Conservation (phyloP, 1,139 yeast genomes). For the Debaryomyces subglobosus region DNA sequence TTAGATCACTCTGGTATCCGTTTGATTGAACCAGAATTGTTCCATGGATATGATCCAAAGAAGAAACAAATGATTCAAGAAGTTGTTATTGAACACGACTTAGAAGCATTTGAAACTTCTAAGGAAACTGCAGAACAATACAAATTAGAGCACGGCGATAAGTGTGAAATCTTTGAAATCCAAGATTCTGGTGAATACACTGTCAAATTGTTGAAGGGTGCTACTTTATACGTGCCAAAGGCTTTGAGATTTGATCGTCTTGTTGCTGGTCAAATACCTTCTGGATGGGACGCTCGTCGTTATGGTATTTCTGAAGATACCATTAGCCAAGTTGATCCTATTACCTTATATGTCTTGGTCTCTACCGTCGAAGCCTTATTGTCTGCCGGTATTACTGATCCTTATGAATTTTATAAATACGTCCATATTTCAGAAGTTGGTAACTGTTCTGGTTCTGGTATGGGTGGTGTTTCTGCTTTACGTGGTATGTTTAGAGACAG, state of each 20-base stretch:
- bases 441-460: conserved; percentile 99
- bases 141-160: conserved; percentile 90
- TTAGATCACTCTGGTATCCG: conserved; percentile 96
- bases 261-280: conserved; percentile 98
- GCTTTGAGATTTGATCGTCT: conserved; percentile 93
- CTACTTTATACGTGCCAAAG: conserved; percentile 88
- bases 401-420: conserved; percentile 96
- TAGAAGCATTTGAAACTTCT: conserved; percentile 93
- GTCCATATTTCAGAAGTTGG: conserved; percentile 98
- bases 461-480: conserved; percentile 98
- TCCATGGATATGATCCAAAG: conserved; percentile 91
- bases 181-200: conserved; percentile 91
- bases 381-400: conserved; percentile 94
- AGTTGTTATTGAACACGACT: conserved; percentile 91
- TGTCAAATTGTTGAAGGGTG: conserved; percentile 89
- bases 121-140: conserved; percentile 95
- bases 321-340: conserved; percentile 92
- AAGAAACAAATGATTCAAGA: conserved; percentile 93
- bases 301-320: conserved; percentile 96
- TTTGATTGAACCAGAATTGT: conserved; percentile 92
- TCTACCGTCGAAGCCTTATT: conserved; percentile 94
- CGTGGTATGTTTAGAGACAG: conserved; percentile 98
- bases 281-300: conserved; percentile 95
- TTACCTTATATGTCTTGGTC: conserved; percentile 89
- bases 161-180: conserved; percentile 88